Evolutionary conservation across 78 protist genomes (phyloP).

Genomic region (Isochrysis galbana): DNA sequence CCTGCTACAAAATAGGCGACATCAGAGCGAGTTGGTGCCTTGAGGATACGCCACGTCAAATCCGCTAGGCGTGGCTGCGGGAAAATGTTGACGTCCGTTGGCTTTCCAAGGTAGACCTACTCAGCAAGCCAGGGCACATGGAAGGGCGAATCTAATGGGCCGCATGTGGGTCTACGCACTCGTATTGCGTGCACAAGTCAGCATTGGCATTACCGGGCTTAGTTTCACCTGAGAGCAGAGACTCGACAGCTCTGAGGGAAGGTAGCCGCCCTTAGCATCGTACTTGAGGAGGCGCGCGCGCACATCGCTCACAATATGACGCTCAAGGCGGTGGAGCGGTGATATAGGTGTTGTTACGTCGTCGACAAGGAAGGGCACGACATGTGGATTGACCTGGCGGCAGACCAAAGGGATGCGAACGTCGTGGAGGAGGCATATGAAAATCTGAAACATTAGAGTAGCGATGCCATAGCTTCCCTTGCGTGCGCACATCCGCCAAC

Average conservation of each 20-base stretch:
- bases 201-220: too few relatives aligned
- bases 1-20: too few relatives aligned
- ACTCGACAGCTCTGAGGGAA: not conserved
- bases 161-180: too few relatives aligned
- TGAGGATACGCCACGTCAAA: not conserved
- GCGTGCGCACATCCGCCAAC: not conserved
- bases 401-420: not conserved
- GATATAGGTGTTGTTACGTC: not conserved
- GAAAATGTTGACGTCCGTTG: not conserved
- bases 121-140: too few relatives aligned
- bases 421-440: not conserved
- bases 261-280: not conserved
- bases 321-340: not conserved
- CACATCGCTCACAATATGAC: not conserved
- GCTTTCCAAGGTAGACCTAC: not conserved
- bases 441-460: not conserved
- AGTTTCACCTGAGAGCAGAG: not conserved
- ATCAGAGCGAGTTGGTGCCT: too few relatives aligned
- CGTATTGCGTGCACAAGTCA: too few relatives aligned
- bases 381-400: not conserved
- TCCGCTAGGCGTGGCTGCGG: not conserved
- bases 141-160: too few relatives aligned
- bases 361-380: not conserved
- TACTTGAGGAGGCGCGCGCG: slow-evolving; percentile 5
- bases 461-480: not conserved